These are phyloP conservation scores for Acorus gramineus DNA, from an alignment of 106 monocot species.

Conservation along the genomic window DNA sequence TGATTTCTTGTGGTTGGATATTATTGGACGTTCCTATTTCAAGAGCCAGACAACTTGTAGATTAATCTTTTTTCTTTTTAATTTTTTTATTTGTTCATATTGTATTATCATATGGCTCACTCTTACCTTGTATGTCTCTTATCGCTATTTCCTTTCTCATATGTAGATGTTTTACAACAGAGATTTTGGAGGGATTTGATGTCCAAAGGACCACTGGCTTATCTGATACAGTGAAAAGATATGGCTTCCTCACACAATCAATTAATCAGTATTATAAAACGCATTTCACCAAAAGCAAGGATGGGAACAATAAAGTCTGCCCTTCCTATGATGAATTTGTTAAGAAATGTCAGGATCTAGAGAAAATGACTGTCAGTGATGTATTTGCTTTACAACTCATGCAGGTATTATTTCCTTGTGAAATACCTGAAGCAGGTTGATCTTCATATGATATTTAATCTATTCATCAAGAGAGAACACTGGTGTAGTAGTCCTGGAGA, in stretches of 20 bases:
- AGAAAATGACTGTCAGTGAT: conserved; percentile 65
- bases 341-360: conserved; percentile 74
- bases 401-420: conserved; percentile 45
- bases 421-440: background rate
- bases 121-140: no score
- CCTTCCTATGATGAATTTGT: conserved; percentile 58
- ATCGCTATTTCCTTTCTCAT: no score
- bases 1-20: no score
- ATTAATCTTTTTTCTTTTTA: no score
- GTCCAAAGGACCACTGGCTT: conserved; percentile 76
- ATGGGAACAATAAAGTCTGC: conserved; percentile 23
- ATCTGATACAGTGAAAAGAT: conserved; percentile 71
- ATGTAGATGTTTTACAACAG: conserved; percentile 93
- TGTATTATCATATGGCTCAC: no score
- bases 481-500: background rate
- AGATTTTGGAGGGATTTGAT: conserved; percentile 97
- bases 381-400: conserved; percentile 95
- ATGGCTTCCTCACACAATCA: conserved; percentile 76
- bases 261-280: conserved; percentile 54
- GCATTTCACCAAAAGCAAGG: conserved; percentile 21
- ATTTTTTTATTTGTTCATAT: no score
- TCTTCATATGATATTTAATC: no score
- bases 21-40: no score
- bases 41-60: no score
- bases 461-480: no score